Base-by-base conservation (phyloP, 2,329 filamentous ascomycete genomes). In the Aspergillus latus region DNA sequence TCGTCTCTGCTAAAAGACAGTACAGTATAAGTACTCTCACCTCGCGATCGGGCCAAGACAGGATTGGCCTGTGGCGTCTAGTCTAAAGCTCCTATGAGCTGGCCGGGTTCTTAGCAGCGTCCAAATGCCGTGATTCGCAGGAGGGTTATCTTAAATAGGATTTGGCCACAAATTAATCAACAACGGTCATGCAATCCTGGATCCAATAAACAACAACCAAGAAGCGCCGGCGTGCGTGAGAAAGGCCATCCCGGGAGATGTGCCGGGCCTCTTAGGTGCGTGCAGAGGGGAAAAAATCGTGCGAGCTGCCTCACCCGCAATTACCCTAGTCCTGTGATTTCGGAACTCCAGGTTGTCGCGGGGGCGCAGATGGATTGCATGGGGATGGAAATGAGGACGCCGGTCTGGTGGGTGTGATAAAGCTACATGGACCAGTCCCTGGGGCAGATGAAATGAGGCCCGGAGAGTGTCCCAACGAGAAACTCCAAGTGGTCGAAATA, bases 21-120 rank as follows among this genome's bases (percentile, higher is more conserved):
- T 39, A 21, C 15, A 28, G 13, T 39, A 39, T 8, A 21, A 21
- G 15, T 4, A 29, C 40, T 39, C 39, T 43, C n/a, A 8, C 9
- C n/a, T 57, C 52, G 54, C 50, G 57, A 60, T 61, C 59, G 59
- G 57, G 40, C 61, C 59, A 59, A 63, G 51, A 55, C 59, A 52
- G 54, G 61, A 45, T 55, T 56, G 54, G 48, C 47, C 36, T 47
- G 56, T 49, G 54, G 53, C 49, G 45, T 46, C 28, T 40, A 56
- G 49, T 37, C 53, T 56, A 50, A 54, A 57, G 50, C 50, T 54
- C 32, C 40, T 42, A 34, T 45, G 32, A 37, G 40, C 16, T 52
- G 49, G 42, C 30, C 11, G 50, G 47, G 36, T 56, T 45, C 42
- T 50, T 49, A 49, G 46, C 34, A 44, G 56, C 21, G 39, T 48